Conservation (phyloP, 441 rosid genomes). For the Melastoma candidum region DNA sequence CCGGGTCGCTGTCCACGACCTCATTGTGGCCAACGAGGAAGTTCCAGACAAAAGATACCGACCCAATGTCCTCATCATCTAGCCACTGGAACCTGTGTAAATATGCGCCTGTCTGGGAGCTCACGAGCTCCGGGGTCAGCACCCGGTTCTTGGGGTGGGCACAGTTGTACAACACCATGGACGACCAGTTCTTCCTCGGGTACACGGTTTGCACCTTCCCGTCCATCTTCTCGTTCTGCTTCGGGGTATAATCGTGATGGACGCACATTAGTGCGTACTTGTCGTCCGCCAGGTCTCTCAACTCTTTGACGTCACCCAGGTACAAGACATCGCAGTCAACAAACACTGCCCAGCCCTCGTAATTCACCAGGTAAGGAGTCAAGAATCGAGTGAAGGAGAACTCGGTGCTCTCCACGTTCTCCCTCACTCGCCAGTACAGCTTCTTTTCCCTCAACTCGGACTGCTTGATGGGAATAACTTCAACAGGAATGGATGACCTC, state of each 20-base stretch:
- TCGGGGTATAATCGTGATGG: too few species aligned
- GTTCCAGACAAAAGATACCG: conserved; percentile 79
- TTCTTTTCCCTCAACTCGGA: conserved; percentile 63
- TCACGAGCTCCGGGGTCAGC: conserved; percentile 55
- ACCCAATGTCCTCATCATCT: conserved; percentile 1
- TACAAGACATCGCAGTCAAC: conserved; percentile 93
- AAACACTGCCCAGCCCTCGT: conserved; percentile 93
- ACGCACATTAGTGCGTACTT: conserved; percentile 35
- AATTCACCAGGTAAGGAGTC: conserved; percentile 67
- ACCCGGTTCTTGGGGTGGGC: conserved; percentile 1
- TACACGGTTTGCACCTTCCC: too few species aligned
- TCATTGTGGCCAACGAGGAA: conserved; percentile 88
- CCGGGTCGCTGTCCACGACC: too few species aligned
- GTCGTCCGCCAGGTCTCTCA: conserved; percentile 63
- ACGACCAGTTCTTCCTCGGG: conserved; percentile 15
- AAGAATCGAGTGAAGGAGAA: conserved; percentile 85
- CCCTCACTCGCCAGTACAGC: conserved; percentile 74
- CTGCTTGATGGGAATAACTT: conserved; percentile 64
- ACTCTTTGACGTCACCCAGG: conserved; percentile 64
- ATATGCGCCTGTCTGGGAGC: too few species aligned
- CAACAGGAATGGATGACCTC: conserved; percentile 70
- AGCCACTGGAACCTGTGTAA: too few species aligned
- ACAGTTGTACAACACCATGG: too few species aligned
- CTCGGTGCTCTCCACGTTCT: conserved; percentile 85
- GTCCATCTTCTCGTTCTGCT: too few species aligned